phyloP scores from a whole-genome alignment of 2,329 filamentous ascomycete genomes.

The Exophiala dermatitidis region DNA sequence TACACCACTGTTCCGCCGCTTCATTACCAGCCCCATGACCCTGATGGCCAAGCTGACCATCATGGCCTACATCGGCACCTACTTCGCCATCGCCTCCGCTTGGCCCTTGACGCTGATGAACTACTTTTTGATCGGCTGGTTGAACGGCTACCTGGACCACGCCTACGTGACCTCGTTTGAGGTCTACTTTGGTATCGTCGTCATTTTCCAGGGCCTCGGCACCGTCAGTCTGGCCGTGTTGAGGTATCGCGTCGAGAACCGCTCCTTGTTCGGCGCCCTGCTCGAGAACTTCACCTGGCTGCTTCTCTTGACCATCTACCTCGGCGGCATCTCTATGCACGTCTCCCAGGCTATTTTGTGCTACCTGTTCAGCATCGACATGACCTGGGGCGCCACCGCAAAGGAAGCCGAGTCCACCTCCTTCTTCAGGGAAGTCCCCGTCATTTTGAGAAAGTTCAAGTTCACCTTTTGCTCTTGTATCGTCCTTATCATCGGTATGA shows the following conservation, averaged over 20 bases:
- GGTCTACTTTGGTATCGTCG: slow-evolving; percentile 55
- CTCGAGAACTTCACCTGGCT: slow-evolving; percentile 57
- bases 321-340: slow-evolving; percentile 74
- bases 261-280: slow-evolving; percentile 45
- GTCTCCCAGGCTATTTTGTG: slow-evolving; percentile 70
- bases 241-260: slow-evolving; percentile 55
- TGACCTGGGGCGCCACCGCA: slow-evolving; percentile 76
- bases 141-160: slow-evolving; percentile 58
- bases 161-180: slow-evolving; percentile 63
- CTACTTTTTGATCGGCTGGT: slow-evolving; percentile 66
- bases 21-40: slow-evolving; percentile 59
- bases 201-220: slow-evolving; percentile 58
- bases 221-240: slow-evolving; percentile 56
- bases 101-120: slow-evolving; percentile 60
- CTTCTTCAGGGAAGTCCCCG: slow-evolving; percentile 78
- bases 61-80: slow-evolving; percentile 62
- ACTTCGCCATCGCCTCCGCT: slow-evolving; percentile 63
- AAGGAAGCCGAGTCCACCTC: slow-evolving; percentile 67
- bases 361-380: slow-evolving; percentile 80
- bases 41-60: slow-evolving; percentile 61
- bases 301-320: slow-evolving; percentile 62
- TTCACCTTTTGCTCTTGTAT: slow-evolving; percentile 44
- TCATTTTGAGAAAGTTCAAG: slow-evolving; percentile 72
- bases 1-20: slow-evolving; percentile 68
- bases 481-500: slow-evolving; percentile 41